Evolutionary conservation across 1,139 yeast genomes (phyloP).

Genomic region (Kazachstania sp.): DNA sequence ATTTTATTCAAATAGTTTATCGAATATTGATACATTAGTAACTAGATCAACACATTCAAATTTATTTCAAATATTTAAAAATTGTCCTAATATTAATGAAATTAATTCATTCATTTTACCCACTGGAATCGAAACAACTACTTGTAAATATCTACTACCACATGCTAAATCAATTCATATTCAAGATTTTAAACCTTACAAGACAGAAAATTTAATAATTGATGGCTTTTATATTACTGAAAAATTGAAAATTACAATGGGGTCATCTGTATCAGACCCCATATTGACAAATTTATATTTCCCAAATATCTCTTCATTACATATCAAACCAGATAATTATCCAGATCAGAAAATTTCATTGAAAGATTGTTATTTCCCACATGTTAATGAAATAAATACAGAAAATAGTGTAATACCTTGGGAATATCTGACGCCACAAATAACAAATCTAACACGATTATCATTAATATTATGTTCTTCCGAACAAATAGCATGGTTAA

Average conservation of each 20-base stretch:
- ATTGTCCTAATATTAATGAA: conserved; percentile 13
- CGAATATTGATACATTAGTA: too few relatives aligned
- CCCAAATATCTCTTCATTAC: conserved; percentile 12
- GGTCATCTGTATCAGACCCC: conserved; percentile 15
- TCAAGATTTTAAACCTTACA: conserved; percentile 14
- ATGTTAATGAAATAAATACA: conserved; percentile 9
- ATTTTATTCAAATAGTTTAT: too few relatives aligned
- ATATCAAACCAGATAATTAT: conserved; percentile 7
- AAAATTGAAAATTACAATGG: conserved; percentile 12
- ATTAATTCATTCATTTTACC: conserved; percentile 21
- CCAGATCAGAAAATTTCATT: conserved; percentile 13
- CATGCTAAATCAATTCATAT: conserved; percentile 17
- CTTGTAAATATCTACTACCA: conserved; percentile 12
- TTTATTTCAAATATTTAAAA: conserved; percentile 10
- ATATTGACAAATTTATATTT: conserved; percentile 14
- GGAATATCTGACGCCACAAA: conserved; percentile 11
- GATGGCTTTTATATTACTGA: conserved; percentile 16
- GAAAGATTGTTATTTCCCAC: conserved; percentile 15
- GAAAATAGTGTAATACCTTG: conserved; percentile 18
- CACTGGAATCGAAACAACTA: not conserved
- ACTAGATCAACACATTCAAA: not conserved
- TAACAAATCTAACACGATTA: conserved; percentile 8
- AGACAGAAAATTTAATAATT: conserved; percentile 12
- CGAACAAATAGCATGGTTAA: conserved; percentile 19
- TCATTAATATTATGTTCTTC: conserved; percentile 10